These are phyloP conservation scores for Byssochlamys sp. DNA, from an alignment of 2,329 filamentous ascomycete genomes.

Conservation along the genomic window DNA sequence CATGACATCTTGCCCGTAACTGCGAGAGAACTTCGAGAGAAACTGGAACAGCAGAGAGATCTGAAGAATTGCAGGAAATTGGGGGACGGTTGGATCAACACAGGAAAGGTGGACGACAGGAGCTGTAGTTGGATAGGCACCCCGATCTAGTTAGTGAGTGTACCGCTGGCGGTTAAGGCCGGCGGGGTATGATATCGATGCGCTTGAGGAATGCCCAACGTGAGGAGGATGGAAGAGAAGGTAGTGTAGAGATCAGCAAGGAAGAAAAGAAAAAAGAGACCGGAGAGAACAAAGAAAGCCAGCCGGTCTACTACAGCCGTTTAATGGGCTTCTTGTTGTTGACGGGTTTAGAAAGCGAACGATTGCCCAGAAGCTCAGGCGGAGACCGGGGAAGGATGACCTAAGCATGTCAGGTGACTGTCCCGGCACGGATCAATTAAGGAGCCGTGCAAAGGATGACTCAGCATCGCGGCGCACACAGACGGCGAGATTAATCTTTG, in stretches of 20 bases:
- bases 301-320: neutral
- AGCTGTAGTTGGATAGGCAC: conserved; percentile 11
- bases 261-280: conserved; percentile 3
- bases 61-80: neutral
- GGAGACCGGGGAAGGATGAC: conserved; percentile 1
- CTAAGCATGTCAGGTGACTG: conserved; percentile 2
- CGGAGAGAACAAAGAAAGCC: conserved; percentile 2
- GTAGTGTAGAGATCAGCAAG: conserved; percentile 4
- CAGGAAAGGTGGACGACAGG: conserved; percentile 5
- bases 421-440: neutral
- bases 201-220: neutral
- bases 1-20: conserved; percentile 26
- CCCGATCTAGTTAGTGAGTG: conserved; percentile 2
- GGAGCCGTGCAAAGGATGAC: conserved; percentile 3
- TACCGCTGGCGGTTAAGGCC: conserved; percentile 30
- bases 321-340: neutral
- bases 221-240: conserved; percentile 4
- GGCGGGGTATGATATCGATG: conserved; percentile 23
- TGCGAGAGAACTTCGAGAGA: neutral
- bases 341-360: neutral
- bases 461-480: conserved; percentile 11
- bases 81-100: neutral
- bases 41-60: neutral
- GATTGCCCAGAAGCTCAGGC: conserved; percentile 3
- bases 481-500: conserved; percentile 6